phyloP scores from a whole-genome alignment of 1,284 basidiomycete genomes.

The Puccinia horiana region DNA sequence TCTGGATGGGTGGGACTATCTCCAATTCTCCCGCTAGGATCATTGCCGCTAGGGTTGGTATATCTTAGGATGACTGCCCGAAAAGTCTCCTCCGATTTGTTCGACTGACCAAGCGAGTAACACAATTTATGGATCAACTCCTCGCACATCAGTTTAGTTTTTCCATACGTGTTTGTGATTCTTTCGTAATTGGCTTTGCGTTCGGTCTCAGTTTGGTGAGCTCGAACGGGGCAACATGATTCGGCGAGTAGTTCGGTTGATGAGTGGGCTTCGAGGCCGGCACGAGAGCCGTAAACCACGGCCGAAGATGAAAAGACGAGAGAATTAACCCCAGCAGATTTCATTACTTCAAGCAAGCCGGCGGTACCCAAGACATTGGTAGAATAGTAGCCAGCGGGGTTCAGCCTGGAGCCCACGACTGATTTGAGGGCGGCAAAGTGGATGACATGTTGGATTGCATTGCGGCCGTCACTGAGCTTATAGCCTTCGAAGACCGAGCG shows the following conservation, averaged over 20 bases:
- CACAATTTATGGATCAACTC: slow-evolving; percentile 37
- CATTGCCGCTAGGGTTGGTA: slow-evolving; percentile 54
- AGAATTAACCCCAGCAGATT: slow-evolving; percentile 10
- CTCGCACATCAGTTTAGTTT: slow-evolving; percentile 47
- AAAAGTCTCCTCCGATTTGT: slow-evolving; percentile 4
- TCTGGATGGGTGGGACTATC: slow-evolving; percentile 53
- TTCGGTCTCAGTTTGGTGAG: slow-evolving; percentile 19
- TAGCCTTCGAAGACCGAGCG: slow-evolving; percentile 18
- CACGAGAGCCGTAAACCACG: slow-evolving; percentile 36
- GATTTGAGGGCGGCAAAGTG: slow-evolving; percentile 47
- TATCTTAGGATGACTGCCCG: slow-evolving; percentile 52
- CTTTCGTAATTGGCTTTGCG: slow-evolving; percentile 16
- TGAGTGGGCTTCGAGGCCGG: not conserved
- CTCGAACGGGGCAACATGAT: slow-evolving; percentile 12
- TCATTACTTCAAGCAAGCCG: slow-evolving; percentile 27
- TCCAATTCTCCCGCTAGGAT: slow-evolving; percentile 53
- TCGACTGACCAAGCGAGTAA: not conserved
- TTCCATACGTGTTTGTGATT: slow-evolving; percentile 35
- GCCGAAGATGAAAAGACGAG: slow-evolving; percentile 47
- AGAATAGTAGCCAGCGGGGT: slow-evolving; percentile 35
- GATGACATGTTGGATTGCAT: slow-evolving; percentile 38
- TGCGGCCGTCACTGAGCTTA: slow-evolving; percentile 9
- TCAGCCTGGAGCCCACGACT: slow-evolving; percentile 28
- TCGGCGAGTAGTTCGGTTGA: slow-evolving; percentile 27
- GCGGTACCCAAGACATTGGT: slow-evolving; percentile 42